A percentile compares a stretch with the other conserved stretches of the same genome.
Conservation (phyloP, 164 flowering plant species). For the Amborella trichopoda region DNA sequence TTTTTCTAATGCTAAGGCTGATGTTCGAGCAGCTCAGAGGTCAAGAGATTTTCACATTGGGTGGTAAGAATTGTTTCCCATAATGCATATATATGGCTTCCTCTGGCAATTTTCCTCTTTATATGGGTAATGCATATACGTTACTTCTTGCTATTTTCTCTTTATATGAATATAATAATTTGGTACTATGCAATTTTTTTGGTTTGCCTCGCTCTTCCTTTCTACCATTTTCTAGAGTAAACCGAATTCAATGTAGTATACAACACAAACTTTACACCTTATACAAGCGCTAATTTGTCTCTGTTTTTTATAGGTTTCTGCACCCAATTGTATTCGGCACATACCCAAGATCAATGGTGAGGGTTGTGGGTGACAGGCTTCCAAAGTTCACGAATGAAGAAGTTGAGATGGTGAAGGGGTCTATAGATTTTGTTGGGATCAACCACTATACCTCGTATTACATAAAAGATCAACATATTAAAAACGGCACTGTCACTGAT, state of each 20-base stretch:
- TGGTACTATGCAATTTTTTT: too few relatives aligned
- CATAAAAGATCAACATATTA: constrained; percentile 33
- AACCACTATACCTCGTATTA: constrained; percentile 60
- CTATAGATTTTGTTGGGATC: constrained; percentile 50
- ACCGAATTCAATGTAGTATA: too few relatives aligned
- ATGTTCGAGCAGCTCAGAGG: constrained; percentile 60
- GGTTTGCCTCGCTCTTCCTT: too few relatives aligned
- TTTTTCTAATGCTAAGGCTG: constrained; percentile 38
- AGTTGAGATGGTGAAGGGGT: constrained; percentile 54
- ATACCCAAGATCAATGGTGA: constrained; percentile 50
- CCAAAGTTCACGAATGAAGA: constrained; percentile 45
- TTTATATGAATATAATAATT: too few relatives aligned
- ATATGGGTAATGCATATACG: too few relatives aligned
- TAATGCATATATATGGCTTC: too few relatives aligned
- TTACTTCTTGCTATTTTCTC: too few relatives aligned
- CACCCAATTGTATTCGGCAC: constrained; percentile 62
- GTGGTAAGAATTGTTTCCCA: constrained; percentile 51
- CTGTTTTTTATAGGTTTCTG: constrained; percentile 33
- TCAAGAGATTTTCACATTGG: constrained; percentile 68
- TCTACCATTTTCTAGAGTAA: too few relatives aligned
- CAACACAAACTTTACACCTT: too few relatives aligned
- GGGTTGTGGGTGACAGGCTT: constrained; percentile 42
- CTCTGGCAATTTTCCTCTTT: too few relatives aligned
- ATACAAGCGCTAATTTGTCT: too few relatives aligned
- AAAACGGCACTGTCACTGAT: constrained; percentile 15